Base-by-base conservation (phyloP, 768 basidiomycete species). In the Phaeolepiota aurea region DNA sequence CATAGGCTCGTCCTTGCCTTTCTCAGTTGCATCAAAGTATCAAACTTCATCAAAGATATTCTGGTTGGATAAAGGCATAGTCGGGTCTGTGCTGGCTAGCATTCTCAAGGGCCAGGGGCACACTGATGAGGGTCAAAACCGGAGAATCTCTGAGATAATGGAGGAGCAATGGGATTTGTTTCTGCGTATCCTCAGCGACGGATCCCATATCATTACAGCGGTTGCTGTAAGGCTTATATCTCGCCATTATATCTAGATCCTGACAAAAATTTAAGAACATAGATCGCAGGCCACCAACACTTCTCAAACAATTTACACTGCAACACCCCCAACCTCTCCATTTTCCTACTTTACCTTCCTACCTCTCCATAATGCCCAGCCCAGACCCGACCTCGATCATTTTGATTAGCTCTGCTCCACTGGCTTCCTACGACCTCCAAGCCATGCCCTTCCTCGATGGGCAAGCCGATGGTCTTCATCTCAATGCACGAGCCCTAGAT, bases 281-380 rank as follows among this genome's bases (percentile, higher is more conserved):
- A 48, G 91, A 94, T 53, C 72, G 85, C 12, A 76, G 82, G 48
- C 92, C 92, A 4, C 92, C 92, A 5, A 89, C 87, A 2, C 66
- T 91, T 2, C 66, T 90, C 20, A 76, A 73, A 52, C 80, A 83
- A 44, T 85, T 87, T 57, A 79, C 75, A 2, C 60, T 91, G 14
- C 77, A 86, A 33, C 79, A 85, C 43, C 74, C 76, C 1, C 65
- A 64, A 12, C 70, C 80, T 12, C 62, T 62, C 9, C 54, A 69
- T 12, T 61, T 83, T 31, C 64, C 70, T 38, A 54, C 53, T 11
- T 62, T 63, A 35, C 82, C 80, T 20, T 55, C 56, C 11, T 65
- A 76, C 49, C 63, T 84, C 10, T 71, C 72, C 47, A 44, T 80
- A 37, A 57, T 84, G 30, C 76, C 76, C 21, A 66, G 64, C 50